Evolutionary conservation across 805 yeast genomes (phyloP), one percentile per base, ranked within the genome.

Genomic region (Torulaspora microellipsoides): DNA sequence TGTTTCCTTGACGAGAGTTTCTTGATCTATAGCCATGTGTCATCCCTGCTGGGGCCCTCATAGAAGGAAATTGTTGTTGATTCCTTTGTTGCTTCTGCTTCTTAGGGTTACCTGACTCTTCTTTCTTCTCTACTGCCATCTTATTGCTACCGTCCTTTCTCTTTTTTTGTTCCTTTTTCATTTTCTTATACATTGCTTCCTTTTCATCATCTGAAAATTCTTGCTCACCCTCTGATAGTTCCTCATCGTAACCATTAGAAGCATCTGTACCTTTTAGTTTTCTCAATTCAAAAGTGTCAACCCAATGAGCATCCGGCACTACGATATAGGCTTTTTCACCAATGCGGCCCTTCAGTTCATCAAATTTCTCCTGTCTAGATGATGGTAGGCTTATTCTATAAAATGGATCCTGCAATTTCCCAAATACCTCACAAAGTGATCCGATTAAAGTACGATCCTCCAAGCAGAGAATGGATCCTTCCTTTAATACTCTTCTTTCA

Each of bases 131-230:
- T 36, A 38, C 29, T 11, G 35, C 15, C 31, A 37, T 38, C 31
- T 36, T 46, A 49, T 25, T 40, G 38, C 31, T 39, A 31, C 27
- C 53, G 12, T 52, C 51, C 44, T 66, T 71, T 48, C 68, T 72
- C 47, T 71, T 73, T 54, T 76, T 78, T 64, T 77, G 77, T 46
- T 75, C 76, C 65, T 83, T 86, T 61, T 75, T 81, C 15, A 72
- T 64, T 41, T 75, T 77, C 59, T 84, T 90, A 35, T 77, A 77
- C 29, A 77, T 82, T 53, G 80, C 76, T 62, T 93, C 98, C 48
- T 77, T 78, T 59, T 91, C 98, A 64, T 93, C 98, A 62, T 93
- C 98, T 1, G 96, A 86, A 53, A 83, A 91, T 60, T 91, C 98
- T 62, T 87, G 95, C 62, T 93, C 98, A 27, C 85, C 95, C 53